A percentile compares a stretch with the other conserved stretches of the same genome.
These are phyloP conservation scores for Mortierella sp. DNA, from an alignment of 371 early-diverging fungal species.

Conservation along the genomic window DNA sequence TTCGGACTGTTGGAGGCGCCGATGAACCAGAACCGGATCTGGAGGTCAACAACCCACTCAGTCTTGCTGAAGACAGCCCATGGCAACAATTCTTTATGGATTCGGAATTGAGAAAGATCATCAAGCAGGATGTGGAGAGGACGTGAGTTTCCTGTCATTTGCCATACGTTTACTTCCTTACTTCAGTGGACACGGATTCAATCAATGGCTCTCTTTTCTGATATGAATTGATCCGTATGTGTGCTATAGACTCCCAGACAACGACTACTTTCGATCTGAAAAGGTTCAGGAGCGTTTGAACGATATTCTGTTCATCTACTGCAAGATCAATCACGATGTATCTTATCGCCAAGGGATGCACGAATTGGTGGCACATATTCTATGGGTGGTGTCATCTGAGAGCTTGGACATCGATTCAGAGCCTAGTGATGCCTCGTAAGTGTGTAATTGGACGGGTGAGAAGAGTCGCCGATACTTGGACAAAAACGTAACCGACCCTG, in stretches of 20 bases:
- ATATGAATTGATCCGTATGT: neutral
- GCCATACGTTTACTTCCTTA: neutral
- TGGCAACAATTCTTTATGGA: constrained; percentile 94
- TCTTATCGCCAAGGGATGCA: constrained; percentile 99
- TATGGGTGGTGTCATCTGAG: constrained; percentile 69
- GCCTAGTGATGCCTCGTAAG: constrained; percentile 23
- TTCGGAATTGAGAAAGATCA: constrained; percentile 83
- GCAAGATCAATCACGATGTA: constrained; percentile 85
- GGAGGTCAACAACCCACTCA: constrained; percentile 84
- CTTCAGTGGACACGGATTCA: too few species aligned
- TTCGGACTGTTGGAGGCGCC: constrained; percentile 64
- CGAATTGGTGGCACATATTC: constrained; percentile 88
- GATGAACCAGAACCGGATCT: constrained; percentile 55
- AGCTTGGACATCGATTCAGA: constrained; percentile 65
- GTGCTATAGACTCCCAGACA: constrained; percentile 83
- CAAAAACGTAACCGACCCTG: too few species aligned
- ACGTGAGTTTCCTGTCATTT: constrained; percentile 67
- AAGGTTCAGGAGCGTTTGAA: constrained; percentile 77
- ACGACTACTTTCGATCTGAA: constrained; percentile 76
- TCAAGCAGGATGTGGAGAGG: constrained; percentile 91
- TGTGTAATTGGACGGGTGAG: neutral
- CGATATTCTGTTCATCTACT: constrained; percentile 90
- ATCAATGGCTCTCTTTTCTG: too few species aligned
- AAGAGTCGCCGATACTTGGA: too few species aligned
- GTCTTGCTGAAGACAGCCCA: constrained; percentile 89